Evolutionary conservation across 768 basidiomycete species (phyloP).

Genomic region (Cystoderma amianthinum): DNA sequence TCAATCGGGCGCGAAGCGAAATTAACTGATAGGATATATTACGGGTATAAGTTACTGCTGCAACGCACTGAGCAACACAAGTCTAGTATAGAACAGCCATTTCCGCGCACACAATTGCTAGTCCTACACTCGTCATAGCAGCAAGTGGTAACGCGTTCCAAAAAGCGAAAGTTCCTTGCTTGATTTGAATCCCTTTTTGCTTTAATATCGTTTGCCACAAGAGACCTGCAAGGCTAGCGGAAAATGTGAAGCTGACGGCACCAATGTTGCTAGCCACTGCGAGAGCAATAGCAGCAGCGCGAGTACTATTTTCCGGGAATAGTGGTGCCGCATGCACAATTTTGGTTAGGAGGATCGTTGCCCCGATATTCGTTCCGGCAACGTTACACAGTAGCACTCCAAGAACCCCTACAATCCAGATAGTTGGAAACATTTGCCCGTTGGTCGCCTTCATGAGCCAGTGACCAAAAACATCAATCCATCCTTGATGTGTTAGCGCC

Average conservation of each 20-base stretch:
- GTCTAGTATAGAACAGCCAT: conserved; percentile 44
- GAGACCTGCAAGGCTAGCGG: conserved; percentile 82
- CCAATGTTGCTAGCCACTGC: conserved; percentile 88
- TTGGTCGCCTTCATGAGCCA: conserved; percentile 51
- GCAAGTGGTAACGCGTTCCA: conserved; percentile 67
- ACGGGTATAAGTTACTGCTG: background rate
- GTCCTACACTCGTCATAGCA: conserved; percentile 58
- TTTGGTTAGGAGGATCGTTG: conserved; percentile 84
- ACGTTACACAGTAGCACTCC: conserved; percentile 75
- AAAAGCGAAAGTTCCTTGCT: conserved; percentile 55
- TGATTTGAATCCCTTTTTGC: conserved; percentile 65
- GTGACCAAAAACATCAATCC: conserved; percentile 76
- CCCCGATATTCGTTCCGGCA: conserved; percentile 87
- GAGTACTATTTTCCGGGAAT: conserved; percentile 25
- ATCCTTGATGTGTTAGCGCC: conserved; percentile 72
- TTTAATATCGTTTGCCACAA: conserved; percentile 72
- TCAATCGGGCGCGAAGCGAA: too few species aligned
- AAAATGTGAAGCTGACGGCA: conserved; percentile 85
- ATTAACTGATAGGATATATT: background rate
- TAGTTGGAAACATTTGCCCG: conserved; percentile 36
- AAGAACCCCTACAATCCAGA: conserved; percentile 66
- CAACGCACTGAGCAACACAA: background rate
- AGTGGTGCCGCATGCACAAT: conserved; percentile 45
- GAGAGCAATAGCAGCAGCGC: conserved; percentile 63
- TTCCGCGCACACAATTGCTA: conserved; percentile 70